Evolutionary conservation across 2,329 filamentous ascomycete species (phyloP), one percentile per base, ranked within the genome.

Genomic region (Diatrype stigma): DNA sequence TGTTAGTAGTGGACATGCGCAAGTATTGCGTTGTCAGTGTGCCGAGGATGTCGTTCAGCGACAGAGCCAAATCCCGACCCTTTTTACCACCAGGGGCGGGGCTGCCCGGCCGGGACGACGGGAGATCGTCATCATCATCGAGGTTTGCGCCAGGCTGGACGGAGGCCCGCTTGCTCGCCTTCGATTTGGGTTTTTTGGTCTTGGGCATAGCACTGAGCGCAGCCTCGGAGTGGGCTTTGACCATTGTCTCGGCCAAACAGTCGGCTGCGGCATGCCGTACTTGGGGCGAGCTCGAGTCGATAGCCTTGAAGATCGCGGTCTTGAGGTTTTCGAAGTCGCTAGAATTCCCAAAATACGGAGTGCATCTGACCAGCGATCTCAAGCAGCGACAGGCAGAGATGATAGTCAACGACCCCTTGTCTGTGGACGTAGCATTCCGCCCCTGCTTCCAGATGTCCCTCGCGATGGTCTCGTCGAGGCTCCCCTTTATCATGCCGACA

Each of bases 391-490:
- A 95, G 8, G 90, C 88, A 51, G 84, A 82, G 16, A 87, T 80
- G 66, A 96, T 84, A 7, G 93, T 91, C 32, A 96, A 78, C 2
- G 84, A 78, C 3, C 90, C 89, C 70, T 94, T 97, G 69, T 99
- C 95, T 53, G 78, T 79, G 0, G 84, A 79, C 26, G 87, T 87
- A 59, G 87, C 80, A 68, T 79, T 90, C 56, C 94, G 85, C 23
- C 85, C 87, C 67, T 93, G 89, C 70, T 96, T 99, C 90, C 91
- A 97, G 16, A 95, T 82, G 67, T 96, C 92, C 63, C 91, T 84
- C n/a, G 89, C 89, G 35, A 92, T 78, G 49, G 75, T 77, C 69
- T 99, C 94, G 60, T 99, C 94, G 61, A 93, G 78, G 53, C 89
- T 90, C 5, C 78, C 77, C 50, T 82, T 80, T 26, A 96, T 82